Conservation (phyloP, 805 yeast species). For the Saccharomycopsis sp. region DNA sequence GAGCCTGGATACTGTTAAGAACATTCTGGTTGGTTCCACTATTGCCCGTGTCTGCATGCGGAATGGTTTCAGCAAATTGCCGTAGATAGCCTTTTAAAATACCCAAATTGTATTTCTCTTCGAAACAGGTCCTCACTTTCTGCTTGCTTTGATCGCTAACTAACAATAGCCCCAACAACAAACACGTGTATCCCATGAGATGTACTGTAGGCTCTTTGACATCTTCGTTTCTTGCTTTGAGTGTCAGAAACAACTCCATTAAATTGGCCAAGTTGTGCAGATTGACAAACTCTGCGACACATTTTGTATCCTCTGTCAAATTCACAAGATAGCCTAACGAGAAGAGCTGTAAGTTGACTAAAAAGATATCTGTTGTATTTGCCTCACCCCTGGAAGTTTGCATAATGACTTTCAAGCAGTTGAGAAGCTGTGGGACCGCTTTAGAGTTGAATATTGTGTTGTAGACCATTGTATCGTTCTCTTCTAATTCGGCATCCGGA, state of each 20-base stretch:
- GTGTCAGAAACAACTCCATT: background rate
- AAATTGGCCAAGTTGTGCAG: background rate
- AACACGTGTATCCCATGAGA: background rate
- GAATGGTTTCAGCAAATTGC: background rate
- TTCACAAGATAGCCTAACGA: background rate
- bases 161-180: background rate
- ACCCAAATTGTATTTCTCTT: background rate
- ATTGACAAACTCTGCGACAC: background rate
- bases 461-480: background rate
- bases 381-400: background rate
- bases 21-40: background rate
- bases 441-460: background rate
- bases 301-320: background rate
- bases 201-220: background rate
- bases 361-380: background rate
- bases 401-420: background rate
- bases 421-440: background rate
- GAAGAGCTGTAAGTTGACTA: background rate
- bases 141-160: constrained; percentile 1
- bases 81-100: background rate
- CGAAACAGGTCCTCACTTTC: background rate
- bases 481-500: background rate
- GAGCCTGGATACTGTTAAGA: background rate
- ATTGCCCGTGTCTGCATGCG: background rate
- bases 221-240: background rate